Evolutionary conservation across 768 basidiomycete genomes (phyloP).

Genomic region (Rhodotorula toruloides): DNA sequence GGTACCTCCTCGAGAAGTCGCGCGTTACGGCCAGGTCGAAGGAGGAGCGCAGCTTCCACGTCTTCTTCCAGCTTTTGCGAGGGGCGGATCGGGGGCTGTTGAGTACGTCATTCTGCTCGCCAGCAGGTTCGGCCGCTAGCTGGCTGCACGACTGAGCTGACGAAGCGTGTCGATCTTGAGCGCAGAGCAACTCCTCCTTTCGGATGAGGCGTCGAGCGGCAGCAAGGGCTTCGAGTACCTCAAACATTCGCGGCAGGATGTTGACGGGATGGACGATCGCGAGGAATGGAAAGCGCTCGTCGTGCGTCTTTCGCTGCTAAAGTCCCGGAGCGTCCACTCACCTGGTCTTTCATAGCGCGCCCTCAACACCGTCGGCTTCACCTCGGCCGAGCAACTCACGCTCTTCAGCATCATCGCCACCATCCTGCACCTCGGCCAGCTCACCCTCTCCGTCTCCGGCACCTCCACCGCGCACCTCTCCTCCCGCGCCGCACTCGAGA

Average conservation of each 20-base stretch:
- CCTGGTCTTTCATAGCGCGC: conserved; percentile 67
- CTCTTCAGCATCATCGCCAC: conserved; percentile 91
- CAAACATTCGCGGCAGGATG: conserved; percentile 77
- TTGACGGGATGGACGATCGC: conserved; percentile 90
- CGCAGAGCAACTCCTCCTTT: conserved; percentile 33
- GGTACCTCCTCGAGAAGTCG: conserved; percentile 98
- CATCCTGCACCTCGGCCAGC: conserved; percentile 89
- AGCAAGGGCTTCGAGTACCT: conserved; percentile 78
- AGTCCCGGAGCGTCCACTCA: not conserved
- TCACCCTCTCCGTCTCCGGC: conserved; percentile 63
- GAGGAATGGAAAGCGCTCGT: conserved; percentile 79
- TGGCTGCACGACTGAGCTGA: not conserved
- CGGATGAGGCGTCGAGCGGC: conserved; percentile 49
- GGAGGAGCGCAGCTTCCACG: conserved; percentile 89
- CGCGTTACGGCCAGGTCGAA: conserved; percentile 80
- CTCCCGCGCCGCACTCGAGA: conserved; percentile 45
- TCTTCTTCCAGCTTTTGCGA: conserved; percentile 89
- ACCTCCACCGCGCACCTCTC: conserved; percentile 56
- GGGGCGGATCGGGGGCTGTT: conserved; percentile 62
- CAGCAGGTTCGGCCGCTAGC: no score
- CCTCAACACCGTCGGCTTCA: conserved; percentile 83
- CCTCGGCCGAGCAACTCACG: conserved; percentile 74
- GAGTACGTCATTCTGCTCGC: conserved; percentile 50
- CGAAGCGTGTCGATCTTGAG: no score
- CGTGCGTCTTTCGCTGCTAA: conserved; percentile 49